Evolutionary conservation across 331 rosid species (phyloP).

Genomic region (Acacia pycnantha): DNA sequence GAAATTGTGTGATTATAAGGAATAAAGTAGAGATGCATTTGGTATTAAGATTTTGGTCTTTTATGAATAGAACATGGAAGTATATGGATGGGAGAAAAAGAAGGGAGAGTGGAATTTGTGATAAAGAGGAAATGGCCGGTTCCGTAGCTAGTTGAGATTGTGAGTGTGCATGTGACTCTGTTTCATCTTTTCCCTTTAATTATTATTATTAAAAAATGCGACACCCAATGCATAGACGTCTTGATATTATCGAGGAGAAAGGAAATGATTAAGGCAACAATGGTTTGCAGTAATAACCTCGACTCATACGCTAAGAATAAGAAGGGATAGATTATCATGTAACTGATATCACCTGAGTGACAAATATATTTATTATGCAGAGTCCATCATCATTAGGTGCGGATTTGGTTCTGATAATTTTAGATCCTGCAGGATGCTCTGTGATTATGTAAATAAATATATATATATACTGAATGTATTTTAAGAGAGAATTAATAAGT

Average conservation of each 20-base stretch:
- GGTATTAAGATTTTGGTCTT: neutral
- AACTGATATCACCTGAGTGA: neutral
- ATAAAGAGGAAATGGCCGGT: slow-evolving; percentile 23
- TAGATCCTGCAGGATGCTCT: neutral
- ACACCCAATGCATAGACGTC: neutral
- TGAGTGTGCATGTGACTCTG: slow-evolving; percentile 15
- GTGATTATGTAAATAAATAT: neutral
- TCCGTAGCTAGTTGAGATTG: neutral
- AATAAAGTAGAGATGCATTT: neutral
- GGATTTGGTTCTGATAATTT: neutral
- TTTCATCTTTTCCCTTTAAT: neutral
- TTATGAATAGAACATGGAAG: neutral
- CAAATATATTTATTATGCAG: neutral
- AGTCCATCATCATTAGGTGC: neutral
- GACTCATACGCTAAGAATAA: neutral
- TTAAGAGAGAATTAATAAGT: neutral
- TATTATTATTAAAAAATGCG: neutral
- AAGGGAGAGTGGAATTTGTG: neutral
- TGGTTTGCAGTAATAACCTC: neutral
- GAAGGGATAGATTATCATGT: neutral
- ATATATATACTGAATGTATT: neutral
- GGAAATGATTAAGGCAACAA: slow-evolving; percentile 1
- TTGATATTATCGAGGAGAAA: slow-evolving; percentile 7
- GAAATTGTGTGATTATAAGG: neutral
- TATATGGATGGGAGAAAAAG: neutral